These are phyloP conservation scores for Aspergillus carlsbadensis DNA, from an alignment of 495 filamentous ascomycete genomes.

Conservation along the genomic window DNA sequence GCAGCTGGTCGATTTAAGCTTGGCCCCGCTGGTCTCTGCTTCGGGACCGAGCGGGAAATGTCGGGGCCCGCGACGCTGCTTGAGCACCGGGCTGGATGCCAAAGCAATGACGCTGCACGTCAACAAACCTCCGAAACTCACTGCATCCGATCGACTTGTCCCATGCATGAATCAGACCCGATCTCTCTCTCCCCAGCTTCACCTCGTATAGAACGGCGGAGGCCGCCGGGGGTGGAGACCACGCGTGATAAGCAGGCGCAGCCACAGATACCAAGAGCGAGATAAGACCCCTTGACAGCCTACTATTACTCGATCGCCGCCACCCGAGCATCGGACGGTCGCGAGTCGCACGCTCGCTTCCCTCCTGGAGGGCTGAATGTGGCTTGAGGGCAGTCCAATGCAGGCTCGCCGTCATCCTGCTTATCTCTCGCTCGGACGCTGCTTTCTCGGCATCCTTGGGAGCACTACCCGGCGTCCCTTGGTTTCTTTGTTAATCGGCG, in stretches of 20 bases:
- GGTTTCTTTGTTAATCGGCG: background rate
- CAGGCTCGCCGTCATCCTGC: no score
- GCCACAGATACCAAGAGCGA: background rate
- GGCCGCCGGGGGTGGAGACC: background rate
- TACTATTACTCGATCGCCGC: background rate
- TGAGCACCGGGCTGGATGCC: no score
- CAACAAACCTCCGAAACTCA: no score
- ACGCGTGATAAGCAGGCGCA: background rate
- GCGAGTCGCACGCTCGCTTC: background rate
- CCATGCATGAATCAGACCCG: no score
- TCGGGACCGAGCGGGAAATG: no score
- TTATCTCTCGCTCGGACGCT: background rate
- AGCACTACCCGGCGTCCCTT: background rate
- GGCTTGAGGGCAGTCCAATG: background rate
- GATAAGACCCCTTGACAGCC: background rate
- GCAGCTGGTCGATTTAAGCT: no score
- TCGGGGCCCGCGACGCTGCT: no score
- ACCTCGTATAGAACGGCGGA: background rate
- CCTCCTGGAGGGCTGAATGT: background rate
- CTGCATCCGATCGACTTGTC: no score
- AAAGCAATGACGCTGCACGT: no score
- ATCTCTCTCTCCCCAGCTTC: no score
- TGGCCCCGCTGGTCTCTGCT: no score
- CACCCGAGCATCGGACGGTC: no score
- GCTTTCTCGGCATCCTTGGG: background rate